phyloP scores from a whole-genome alignment of 1,284 basidiomycete genomes.

The Cronartium quercuum region DNA sequence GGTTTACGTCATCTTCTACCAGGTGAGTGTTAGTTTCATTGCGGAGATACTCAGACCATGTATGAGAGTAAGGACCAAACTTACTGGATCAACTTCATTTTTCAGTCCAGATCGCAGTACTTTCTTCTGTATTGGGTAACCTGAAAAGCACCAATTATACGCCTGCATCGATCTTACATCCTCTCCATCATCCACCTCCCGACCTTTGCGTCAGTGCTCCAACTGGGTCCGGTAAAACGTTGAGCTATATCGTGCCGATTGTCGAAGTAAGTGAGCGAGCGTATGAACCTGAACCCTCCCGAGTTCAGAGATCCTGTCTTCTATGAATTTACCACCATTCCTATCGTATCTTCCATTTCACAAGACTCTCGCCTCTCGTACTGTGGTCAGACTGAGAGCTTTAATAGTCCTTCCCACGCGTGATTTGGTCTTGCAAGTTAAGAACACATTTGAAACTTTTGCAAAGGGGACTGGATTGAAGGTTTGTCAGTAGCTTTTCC shows the following conservation, averaged over 20 bases:
- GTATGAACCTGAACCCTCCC: constrained; percentile 21
- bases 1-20: constrained; percentile 79
- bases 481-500: constrained; percentile 53
- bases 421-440: constrained; percentile 87
- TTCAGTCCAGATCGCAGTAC: constrained; percentile 71
- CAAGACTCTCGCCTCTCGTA: constrained; percentile 64
- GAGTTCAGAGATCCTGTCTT: neutral
- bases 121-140: constrained; percentile 65
- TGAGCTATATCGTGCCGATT: constrained; percentile 87
- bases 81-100: constrained; percentile 31
- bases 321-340: neutral
- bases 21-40: constrained; percentile 55
- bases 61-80: constrained; percentile 1
- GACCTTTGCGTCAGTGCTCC: constrained; percentile 97
- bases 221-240: constrained; percentile 92
- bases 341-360: no score
- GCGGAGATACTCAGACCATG: constrained; percentile 19
- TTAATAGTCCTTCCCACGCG: constrained; percentile 87
- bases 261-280: constrained; percentile 62
- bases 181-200: constrained; percentile 62
- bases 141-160: constrained; percentile 48
- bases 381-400: constrained; percentile 79
- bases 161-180: constrained; percentile 56
- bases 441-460: constrained; percentile 79
- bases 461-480: constrained; percentile 79